Evolutionary conservation across 139 green algal species (phyloP), one percentile per base, ranked within the genome.

Genomic region (Chlorella sp.): DNA sequence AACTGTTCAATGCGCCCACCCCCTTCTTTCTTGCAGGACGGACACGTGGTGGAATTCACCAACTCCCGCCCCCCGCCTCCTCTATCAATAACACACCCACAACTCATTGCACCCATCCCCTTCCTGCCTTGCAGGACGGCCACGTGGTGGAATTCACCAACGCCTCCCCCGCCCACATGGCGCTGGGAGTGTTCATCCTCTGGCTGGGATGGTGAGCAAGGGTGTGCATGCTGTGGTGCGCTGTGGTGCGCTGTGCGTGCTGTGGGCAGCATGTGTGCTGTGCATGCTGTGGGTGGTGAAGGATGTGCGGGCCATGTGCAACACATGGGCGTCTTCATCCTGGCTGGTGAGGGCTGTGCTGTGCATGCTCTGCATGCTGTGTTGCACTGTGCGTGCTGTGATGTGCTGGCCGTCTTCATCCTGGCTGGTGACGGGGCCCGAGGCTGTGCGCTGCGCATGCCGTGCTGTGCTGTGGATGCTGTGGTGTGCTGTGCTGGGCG

Each of bases 321-420:
- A n/a, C n/a, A n/a, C n/a, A n/a, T n/a, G n/a, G n/a, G n/a, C n/a
- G 94, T 93, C 30, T 94, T 98, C 91, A 93, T 97, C 57, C 94
- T 97, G 96, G 96, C 95, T 97, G 78, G 94, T 94, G 37, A n/a
- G n/a, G n/a, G n/a, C n/a, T n/a, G n/a, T 97, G 95, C 94, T 84
- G 73, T 40, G 80, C 7, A 57, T 57, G 9, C 48, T 16, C 48
- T 57, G 48, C 48, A 57, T 57, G 9, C 48, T n/a, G n/a, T n/a
- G n/a, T n/a, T n/a, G n/a, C n/a, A n/a, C n/a, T n/a, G n/a, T n/a
- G n/a, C n/a, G n/a, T n/a, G n/a, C n/a, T n/a, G n/a, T n/a, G n/a
- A n/a, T n/a, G n/a, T n/a, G n/a, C n/a, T n/a, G n/a, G n/a, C n/a
- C 60, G 15, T 68, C 18, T 68, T 18, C 60, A 68, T 68, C 15